phyloP scores from a whole-genome alignment of 2,329 filamentous ascomycete species.

The Fusarium sp. region DNA sequence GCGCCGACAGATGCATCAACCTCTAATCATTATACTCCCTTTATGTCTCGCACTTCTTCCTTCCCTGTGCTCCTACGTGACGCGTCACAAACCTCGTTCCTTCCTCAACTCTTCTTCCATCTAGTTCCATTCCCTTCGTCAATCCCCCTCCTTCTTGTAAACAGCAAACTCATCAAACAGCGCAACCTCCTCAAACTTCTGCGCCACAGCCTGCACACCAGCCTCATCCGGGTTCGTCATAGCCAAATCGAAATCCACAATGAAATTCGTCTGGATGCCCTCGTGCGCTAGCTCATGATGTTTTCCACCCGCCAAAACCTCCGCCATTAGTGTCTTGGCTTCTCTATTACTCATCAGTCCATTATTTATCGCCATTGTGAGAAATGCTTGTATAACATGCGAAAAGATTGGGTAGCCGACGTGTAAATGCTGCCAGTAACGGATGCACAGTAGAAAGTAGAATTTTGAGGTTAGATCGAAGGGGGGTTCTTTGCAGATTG shows the following conservation, averaged over 20 bases:
- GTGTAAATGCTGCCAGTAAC: slow-evolving; percentile 10
- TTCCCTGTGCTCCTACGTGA: background rate
- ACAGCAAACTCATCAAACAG: slow-evolving; percentile 19
- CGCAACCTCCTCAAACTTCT: slow-evolving; percentile 14
- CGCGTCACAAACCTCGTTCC: background rate
- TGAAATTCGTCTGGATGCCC: background rate
- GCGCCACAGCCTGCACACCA: background rate
- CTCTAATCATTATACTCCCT: fast-evolving
- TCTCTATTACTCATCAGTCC: background rate
- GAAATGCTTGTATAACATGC: background rate
- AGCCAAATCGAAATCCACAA: background rate
- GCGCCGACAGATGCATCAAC: background rate
- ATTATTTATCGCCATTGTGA: slow-evolving; percentile 8
- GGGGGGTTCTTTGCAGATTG: background rate
- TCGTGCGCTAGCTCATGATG: background rate
- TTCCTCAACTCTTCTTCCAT: background rate
- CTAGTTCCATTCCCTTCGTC: background rate
- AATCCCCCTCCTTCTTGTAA: slow-evolving; percentile 7
- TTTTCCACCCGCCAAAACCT: background rate
- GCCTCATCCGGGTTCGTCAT: background rate
- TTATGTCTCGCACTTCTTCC: fast-evolving
- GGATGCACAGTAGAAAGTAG: background rate
- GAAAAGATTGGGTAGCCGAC: background rate
- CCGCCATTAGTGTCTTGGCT: background rate
- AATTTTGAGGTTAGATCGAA: background rate